These are phyloP conservation scores for Arthrobotrys conoides DNA, from an alignment of 2,329 filamentous ascomycete genomes.

Conservation along the genomic window DNA sequence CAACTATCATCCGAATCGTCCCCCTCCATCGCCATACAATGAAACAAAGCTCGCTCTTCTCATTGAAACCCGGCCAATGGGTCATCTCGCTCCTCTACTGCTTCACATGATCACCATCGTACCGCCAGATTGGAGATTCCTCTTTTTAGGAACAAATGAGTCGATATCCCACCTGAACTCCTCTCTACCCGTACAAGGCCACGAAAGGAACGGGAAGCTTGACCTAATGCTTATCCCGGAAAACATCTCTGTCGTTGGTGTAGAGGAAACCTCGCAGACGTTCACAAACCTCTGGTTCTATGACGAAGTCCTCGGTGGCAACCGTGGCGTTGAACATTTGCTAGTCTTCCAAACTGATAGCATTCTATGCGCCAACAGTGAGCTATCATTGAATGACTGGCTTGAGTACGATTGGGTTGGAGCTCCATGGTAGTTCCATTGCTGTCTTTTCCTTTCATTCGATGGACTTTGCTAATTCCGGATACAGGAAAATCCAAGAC, in stretches of 20 bases:
- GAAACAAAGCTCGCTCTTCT: slow-evolving; percentile 72
- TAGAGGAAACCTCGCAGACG: slow-evolving; percentile 72
- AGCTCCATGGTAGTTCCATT: slow-evolving; percentile 68
- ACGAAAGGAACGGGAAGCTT: slow-evolving; percentile 62
- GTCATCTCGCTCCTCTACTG: slow-evolving; percentile 71
- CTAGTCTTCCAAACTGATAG: slow-evolving; percentile 73
- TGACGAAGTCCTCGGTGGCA: slow-evolving; percentile 62
- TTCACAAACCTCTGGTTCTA: slow-evolving; percentile 72
- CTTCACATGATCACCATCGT: slow-evolving; percentile 74
- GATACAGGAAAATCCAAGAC: slow-evolving; percentile 62
- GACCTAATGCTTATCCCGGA: slow-evolving; percentile 71
- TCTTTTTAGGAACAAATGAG: slow-evolving; percentile 62
- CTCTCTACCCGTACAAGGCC: slow-evolving; percentile 61
- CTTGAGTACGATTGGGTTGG: slow-evolving; percentile 73
- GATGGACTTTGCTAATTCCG: background rate
- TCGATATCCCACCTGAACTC: slow-evolving; percentile 41
- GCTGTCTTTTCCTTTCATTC: background rate
- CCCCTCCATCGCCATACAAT: slow-evolving; percentile 68
- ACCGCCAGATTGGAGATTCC: slow-evolving; percentile 73
- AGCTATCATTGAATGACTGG: slow-evolving; percentile 70
- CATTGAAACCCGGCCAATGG: slow-evolving; percentile 71
- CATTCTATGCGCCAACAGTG: slow-evolving; percentile 73
- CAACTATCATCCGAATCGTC: slow-evolving; percentile 56
- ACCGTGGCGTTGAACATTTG: slow-evolving; percentile 64
- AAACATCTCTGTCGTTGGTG: slow-evolving; percentile 71